Percentiles rank a stretch among this genome's conserved stretches.
Evolutionary conservation across 345 rosid species (phyloP).

Genomic region (Gossypium thurberi): DNA sequence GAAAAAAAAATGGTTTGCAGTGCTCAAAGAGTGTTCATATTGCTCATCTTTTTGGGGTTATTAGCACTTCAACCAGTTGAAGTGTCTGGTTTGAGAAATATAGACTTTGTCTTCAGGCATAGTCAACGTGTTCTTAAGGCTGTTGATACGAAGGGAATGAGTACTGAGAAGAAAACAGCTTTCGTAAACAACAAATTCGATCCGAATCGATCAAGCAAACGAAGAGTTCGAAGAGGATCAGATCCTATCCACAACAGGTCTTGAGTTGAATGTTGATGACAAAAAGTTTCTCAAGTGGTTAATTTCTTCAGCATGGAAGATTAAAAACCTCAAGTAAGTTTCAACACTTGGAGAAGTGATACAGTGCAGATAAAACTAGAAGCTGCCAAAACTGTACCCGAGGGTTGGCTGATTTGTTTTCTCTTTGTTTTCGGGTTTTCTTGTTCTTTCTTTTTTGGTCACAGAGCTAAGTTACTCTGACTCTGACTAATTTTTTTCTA

Average conservation of each 20-base stretch:
- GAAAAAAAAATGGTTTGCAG: conserved; percentile 29
- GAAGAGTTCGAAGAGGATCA: conserved; percentile 68
- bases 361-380: background rate
- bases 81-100: conserved; percentile 36
- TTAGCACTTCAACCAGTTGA: conserved; percentile 37
- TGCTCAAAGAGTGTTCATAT: conserved; percentile 36
- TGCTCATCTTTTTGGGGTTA: conserved; percentile 48
- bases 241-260: conserved; percentile 88
- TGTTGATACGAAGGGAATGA: conserved; percentile 24
- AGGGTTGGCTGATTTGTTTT: conserved; percentile 36
- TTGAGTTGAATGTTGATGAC: conserved; percentile 8
- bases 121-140: conserved; percentile 35
- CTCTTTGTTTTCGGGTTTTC: conserved; percentile 17
- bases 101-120: conserved; percentile 24
- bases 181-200: conserved; percentile 31
- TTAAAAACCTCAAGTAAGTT: conserved; percentile 13
- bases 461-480: background rate
- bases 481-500: background rate
- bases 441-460: background rate
- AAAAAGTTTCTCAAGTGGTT: conserved; percentile 10
- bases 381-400: conserved; percentile 5
- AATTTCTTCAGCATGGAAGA: conserved; percentile 18
- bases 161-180: conserved; percentile 30
- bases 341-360: conserved; percentile 12
- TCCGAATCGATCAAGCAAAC: conserved; percentile 57